A percentile compares a stretch with the other conserved stretches of the same genome.
Evolutionary conservation across 2,329 filamentous ascomycete species (phyloP).

Genomic region (Westerdykella aurantiaca): DNA sequence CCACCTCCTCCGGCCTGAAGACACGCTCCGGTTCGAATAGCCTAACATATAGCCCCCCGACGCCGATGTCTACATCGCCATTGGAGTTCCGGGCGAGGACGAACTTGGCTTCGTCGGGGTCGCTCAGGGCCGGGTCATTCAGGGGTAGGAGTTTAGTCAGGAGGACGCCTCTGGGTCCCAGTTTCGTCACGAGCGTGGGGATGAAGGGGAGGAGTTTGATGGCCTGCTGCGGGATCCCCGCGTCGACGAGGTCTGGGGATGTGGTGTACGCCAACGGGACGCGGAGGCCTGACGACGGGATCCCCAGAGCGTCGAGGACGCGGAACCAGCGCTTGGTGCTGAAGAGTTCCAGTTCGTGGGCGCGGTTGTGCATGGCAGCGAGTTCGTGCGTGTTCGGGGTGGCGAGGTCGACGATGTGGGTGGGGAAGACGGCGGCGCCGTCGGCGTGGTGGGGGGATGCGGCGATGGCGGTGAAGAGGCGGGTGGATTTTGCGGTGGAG

Average conservation of each 20-base stretch:
- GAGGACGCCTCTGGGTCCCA: constrained; percentile 70
- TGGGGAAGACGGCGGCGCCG: constrained; percentile 49
- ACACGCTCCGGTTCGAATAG: constrained; percentile 60
- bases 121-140: constrained; percentile 62
- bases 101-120: constrained; percentile 59
- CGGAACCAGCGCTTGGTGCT: constrained; percentile 70
- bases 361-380: constrained; percentile 67
- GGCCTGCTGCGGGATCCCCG: constrained; percentile 75
- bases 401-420: constrained; percentile 62
- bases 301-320: constrained; percentile 71
- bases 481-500: constrained; percentile 68
- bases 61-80: constrained; percentile 48
- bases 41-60: constrained; percentile 76
- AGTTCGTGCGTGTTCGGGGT: constrained; percentile 84
- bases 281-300: constrained; percentile 62
- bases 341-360: constrained; percentile 61
- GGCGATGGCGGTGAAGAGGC: constrained; percentile 52
- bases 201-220: constrained; percentile 85
- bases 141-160: constrained; percentile 63
- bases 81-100: constrained; percentile 59
- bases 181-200: constrained; percentile 76
- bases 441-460: constrained; percentile 72
- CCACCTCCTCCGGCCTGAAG: constrained; percentile 58
- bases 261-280: constrained; percentile 68
- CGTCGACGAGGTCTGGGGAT: constrained; percentile 61